Conservation (phyloP, 2,329 filamentous ascomycete genomes). For the Fusarium buharicum region DNA sequence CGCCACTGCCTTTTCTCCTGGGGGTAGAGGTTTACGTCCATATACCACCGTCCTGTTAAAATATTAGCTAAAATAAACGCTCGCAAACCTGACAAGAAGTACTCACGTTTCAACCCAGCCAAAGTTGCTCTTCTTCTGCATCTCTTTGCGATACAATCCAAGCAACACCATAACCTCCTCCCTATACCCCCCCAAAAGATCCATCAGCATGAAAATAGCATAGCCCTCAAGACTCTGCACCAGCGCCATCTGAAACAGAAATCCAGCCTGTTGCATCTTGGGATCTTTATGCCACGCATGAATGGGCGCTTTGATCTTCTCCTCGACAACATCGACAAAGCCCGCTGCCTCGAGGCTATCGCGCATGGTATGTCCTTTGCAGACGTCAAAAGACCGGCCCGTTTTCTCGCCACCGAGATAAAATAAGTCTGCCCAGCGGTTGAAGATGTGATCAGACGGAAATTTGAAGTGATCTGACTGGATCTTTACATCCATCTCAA, state of each 20-base stretch:
- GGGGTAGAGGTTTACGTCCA: constrained; percentile 26
- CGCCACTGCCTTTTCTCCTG: neutral
- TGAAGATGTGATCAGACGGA: constrained; percentile 40
- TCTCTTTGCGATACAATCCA: constrained; percentile 35
- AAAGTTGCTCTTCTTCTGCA: constrained; percentile 24
- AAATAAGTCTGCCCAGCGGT: constrained; percentile 46
- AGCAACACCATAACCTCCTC: constrained; percentile 44
- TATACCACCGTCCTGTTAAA: constrained; percentile 33
- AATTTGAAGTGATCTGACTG: constrained; percentile 31
- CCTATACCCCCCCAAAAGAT: constrained; percentile 46
- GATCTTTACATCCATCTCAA: constrained; percentile 42
- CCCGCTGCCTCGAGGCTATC: constrained; percentile 45
- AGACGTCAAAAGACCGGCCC: constrained; percentile 44
- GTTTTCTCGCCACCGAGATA: constrained; percentile 42
- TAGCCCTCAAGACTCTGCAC: constrained; percentile 49
- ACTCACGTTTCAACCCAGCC: constrained; percentile 33
- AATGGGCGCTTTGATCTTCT: constrained; percentile 53
- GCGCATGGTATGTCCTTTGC: constrained; percentile 31
- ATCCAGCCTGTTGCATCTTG: constrained; percentile 55
- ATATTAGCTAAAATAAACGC: neutral
- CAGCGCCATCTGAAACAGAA: constrained; percentile 47
- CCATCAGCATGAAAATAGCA: constrained; percentile 40
- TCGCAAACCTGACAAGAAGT: neutral
- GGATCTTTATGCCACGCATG: constrained; percentile 57
- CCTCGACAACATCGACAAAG: constrained; percentile 50